Conservation (phyloP, 805 yeast species). For the Metschnikowia henanensis region DNA sequence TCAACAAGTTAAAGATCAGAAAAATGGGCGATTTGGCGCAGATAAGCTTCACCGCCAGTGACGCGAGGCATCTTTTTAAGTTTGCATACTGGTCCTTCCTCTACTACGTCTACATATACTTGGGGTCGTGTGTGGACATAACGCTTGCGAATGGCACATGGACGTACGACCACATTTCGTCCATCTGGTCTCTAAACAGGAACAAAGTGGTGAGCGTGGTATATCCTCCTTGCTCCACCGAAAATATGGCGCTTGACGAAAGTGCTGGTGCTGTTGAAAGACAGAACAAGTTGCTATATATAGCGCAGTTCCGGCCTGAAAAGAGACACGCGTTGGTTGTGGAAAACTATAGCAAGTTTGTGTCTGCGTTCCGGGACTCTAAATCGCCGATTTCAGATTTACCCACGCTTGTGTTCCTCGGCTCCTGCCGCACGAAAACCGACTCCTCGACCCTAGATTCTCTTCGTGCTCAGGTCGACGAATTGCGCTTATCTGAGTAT, state of each 20-base stretch:
- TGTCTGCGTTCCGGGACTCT: slow-evolving; percentile 25
- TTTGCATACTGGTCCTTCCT: slow-evolving; percentile 71
- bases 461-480: slow-evolving; percentile 44
- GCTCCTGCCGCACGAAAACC: slow-evolving; percentile 71
- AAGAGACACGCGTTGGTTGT: slow-evolving; percentile 81
- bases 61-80: slow-evolving; percentile 35
- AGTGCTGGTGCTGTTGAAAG: slow-evolving; percentile 19
- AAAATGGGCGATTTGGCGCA: slow-evolving; percentile 20
- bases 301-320: slow-evolving; percentile 96
- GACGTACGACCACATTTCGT: slow-evolving; percentile 76
- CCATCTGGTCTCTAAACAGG: slow-evolving; percentile 57
- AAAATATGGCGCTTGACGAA: slow-evolving; percentile 28
- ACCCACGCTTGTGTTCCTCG: slow-evolving; percentile 73
- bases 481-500: slow-evolving; percentile 26
- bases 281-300: slow-evolving; percentile 47
- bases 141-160: slow-evolving; percentile 85
- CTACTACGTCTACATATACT: slow-evolving; percentile 59
- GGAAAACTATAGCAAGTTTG: slow-evolving; percentile 58
- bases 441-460: slow-evolving; percentile 61
- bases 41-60: slow-evolving; percentile 16
- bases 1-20: slow-evolving; percentile 50
- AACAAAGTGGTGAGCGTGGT: slow-evolving; percentile 45
- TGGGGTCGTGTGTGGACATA: slow-evolving; percentile 66
- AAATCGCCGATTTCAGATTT: slow-evolving; percentile 19
- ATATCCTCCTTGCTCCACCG: slow-evolving; percentile 91